Conservation (phyloP, 306 rosid species). For the Neltuma alba region DNA sequence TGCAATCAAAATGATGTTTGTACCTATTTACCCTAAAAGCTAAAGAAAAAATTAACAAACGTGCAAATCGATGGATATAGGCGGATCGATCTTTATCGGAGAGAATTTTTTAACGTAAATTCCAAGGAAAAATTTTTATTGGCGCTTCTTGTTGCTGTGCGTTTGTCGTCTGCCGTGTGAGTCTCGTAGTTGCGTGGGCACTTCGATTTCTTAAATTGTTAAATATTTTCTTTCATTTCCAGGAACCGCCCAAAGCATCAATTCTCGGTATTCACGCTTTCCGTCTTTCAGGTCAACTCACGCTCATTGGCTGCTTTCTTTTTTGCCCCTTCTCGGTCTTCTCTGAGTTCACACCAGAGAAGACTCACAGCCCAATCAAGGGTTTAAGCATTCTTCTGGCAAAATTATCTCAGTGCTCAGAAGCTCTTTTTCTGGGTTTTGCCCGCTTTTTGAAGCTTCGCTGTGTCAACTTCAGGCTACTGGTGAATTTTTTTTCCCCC, state of each 20-base stretch:
- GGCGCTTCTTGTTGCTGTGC: neutral
- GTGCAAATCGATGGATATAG: too few species aligned
- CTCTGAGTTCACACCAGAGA: conserved; percentile 15
- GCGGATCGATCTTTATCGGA: too few species aligned
- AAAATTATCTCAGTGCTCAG: neutral
- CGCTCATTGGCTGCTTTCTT: conserved; percentile 13
- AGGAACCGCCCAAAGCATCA: neutral
- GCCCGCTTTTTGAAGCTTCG: conserved; percentile 30
- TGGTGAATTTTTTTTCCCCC: neutral
- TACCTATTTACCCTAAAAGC: too few species aligned
- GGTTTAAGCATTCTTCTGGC: neutral
- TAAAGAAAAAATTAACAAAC: too few species aligned
- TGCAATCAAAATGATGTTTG: too few species aligned
- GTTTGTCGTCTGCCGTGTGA: neutral
- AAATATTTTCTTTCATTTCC: neutral
- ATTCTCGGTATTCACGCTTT: neutral
- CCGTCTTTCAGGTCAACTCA: conserved; percentile 36
- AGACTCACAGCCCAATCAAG: conserved; percentile 8
- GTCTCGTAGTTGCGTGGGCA: neutral
- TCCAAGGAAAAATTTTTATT: neutral
- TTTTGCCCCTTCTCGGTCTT: conserved; percentile 9
- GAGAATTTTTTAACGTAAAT: too few species aligned
- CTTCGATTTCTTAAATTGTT: neutral
- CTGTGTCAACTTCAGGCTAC: conserved; percentile 24
- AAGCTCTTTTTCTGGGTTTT: conserved; percentile 12